phyloP scores from a whole-genome alignment of 352 stramenopile genomes.

The Globisporangium paroecandrum region DNA sequence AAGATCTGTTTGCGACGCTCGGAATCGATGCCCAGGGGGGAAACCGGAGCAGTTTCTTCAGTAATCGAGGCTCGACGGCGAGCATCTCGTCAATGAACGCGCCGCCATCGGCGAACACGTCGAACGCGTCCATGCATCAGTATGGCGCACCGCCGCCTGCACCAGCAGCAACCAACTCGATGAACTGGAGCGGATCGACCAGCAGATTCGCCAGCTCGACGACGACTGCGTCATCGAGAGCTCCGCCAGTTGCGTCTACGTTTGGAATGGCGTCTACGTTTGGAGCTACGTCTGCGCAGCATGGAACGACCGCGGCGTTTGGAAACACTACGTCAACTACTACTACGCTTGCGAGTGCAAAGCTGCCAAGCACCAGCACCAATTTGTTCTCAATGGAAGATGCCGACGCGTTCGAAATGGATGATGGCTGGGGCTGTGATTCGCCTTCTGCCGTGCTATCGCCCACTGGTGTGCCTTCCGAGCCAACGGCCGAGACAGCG shows the following conservation, averaged over 20 bases:
- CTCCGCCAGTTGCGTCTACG: neutral
- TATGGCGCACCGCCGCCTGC: constrained; percentile 13
- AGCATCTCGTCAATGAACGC: constrained; percentile 18
- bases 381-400: constrained; percentile 81
- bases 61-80: constrained; percentile 20
- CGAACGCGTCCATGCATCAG: constrained; percentile 15
- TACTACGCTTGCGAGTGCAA: constrained; percentile 12
- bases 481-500: constrained; percentile 26
- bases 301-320: neutral
- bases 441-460: constrained; percentile 70
- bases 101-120: constrained; percentile 10
- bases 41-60: constrained; percentile 25
- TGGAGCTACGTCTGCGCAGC: neutral
- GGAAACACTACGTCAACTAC: constrained; percentile 7
- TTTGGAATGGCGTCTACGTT: constrained; percentile 8
- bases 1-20: constrained; percentile 59
- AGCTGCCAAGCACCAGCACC: constrained; percentile 22
- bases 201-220: constrained; percentile 13
- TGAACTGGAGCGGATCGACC: constrained; percentile 19
- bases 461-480: constrained; percentile 49
- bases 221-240: neutral
- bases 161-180: constrained; percentile 7
- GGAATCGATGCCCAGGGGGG: constrained; percentile 33
- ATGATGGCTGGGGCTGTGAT: constrained; percentile 72
- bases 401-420: constrained; percentile 48